Conservation (phyloP, 805 yeast species). For the Jamesozyma gamospora region DNA sequence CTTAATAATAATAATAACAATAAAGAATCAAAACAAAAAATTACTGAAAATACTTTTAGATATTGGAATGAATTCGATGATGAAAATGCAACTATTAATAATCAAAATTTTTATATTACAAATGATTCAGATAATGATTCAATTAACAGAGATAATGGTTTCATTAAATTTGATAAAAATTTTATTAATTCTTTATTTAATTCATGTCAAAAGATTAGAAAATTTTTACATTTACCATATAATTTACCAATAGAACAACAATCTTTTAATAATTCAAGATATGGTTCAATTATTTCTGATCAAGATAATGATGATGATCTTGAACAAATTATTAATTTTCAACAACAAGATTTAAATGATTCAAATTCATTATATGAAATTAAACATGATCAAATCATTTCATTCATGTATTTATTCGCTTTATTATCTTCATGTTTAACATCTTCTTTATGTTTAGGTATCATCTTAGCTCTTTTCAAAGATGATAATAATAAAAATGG, state of each 20-base stretch:
- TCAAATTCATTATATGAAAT: conserved; percentile 21
- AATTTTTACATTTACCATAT: conserved; percentile 1
- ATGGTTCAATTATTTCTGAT: conserved; percentile 4
- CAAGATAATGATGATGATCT: conserved; percentile 10
- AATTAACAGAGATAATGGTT: conserved; percentile 12
- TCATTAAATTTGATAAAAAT: conserved; percentile 17
- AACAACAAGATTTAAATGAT: conserved; percentile 14
- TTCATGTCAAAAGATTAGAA: conserved; percentile 12
- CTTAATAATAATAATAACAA: background rate
- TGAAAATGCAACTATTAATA: conserved; percentile 12
- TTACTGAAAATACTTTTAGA: conserved; percentile 10
- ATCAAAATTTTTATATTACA: conserved; percentile 5
- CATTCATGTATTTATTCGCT: conserved; percentile 22
- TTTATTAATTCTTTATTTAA: conserved; percentile 18
- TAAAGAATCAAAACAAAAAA: background rate
- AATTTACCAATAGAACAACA: background rate
- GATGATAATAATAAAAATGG: conserved; percentile 12
- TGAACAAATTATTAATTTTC: conserved; percentile 11
- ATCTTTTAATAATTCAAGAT: background rate
- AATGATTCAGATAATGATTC: conserved; percentile 4
- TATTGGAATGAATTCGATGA: conserved; percentile 31
- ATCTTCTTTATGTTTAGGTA: conserved; percentile 21
- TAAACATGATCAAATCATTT: conserved; percentile 25
- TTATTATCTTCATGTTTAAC: conserved; percentile 20
- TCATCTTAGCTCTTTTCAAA: conserved; percentile 19